Evolutionary conservation across 345 rosid species (phyloP), one percentile per base, ranked within the genome.

Genomic region (Gynandropsis gynandra): DNA sequence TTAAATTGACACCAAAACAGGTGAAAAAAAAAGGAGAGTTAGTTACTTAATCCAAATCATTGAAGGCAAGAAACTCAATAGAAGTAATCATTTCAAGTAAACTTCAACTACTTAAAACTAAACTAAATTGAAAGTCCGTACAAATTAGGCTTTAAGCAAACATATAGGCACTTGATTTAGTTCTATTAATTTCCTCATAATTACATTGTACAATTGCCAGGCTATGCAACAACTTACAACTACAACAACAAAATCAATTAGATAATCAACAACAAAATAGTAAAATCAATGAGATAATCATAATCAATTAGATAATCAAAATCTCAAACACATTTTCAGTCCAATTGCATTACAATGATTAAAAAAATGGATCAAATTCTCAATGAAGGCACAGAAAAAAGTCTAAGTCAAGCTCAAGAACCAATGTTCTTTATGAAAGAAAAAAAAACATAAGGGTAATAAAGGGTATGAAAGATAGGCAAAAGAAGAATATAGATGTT

Each of bases 401-500:
- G 70, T 32, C 53, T 21, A 47, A 9, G 65, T 59, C 65, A 66
- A 66, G 61, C 61, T 47, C 70, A 53, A 37, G 46, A 52, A 66
- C 51, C 70, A 20, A 66, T 52, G 65, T 55, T 40, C 56, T 66
- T 66, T 66, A 66, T 65, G 60, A 65, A 65, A 65, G n/a, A n/a
- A n/a, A n/a, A n/a, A n/a, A n/a, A n/a, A n/a, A n/a, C n/a, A 65
- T 58, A 41, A 5, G 51, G 15, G 43, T 27, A 65, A n/a, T n/a
- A 29, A 44, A 32, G 24, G 24, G 13, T 50, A 65, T 47, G 61
- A 58, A 59, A 59, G 44, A 66, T 21, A 66, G 59, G 60, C 7
- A 36, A 36, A 36, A 36, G 40, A 36, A 36, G 11, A 9, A 7
- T 7, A 7, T 7, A 10, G 6, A 4, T 36, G 40, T 41, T 66